Evolutionary conservation across 1,284 basidiomycete species (phyloP).

Genomic region (Takashimella koratensis): DNA sequence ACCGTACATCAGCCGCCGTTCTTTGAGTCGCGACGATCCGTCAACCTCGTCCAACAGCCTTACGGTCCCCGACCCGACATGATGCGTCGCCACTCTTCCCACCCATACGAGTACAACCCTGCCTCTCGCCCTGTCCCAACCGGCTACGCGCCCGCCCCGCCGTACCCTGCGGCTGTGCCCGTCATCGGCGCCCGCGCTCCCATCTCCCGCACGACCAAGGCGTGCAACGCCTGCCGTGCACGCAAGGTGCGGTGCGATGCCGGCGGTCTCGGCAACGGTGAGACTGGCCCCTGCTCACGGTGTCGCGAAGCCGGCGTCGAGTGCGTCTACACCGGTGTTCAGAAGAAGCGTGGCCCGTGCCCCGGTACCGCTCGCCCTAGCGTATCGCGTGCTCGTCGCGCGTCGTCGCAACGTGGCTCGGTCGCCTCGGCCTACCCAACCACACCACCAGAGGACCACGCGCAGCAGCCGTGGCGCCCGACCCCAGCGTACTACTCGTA

Average conservation of each 20-base stretch:
- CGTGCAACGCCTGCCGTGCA: conserved; percentile 44
- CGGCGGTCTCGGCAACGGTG: conserved; percentile 28
- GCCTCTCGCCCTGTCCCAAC: conserved; percentile 6
- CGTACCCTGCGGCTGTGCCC: conserved; percentile 3
- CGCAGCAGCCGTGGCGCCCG: background rate
- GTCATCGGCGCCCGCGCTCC: conserved; percentile 32
- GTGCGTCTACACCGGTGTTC: conserved; percentile 41
- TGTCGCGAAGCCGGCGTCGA: conserved; percentile 38
- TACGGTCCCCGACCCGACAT: conserved; percentile 14
- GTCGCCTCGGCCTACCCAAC: conserved; percentile 13
- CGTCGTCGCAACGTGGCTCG: conserved; percentile 17
- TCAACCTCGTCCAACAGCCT: background rate
- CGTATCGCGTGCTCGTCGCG: background rate
- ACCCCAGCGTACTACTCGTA: background rate
- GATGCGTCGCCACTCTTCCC: conserved; percentile 23
- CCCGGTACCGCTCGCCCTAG: conserved; percentile 21
- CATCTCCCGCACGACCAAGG: conserved; percentile 44
- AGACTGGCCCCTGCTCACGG: conserved; percentile 31
- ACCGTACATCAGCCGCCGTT: background rate
- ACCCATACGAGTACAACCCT: conserved; percentile 22
- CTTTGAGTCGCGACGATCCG: background rate
- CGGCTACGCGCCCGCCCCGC: conserved; percentile 10
- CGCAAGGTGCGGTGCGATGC: conserved; percentile 46
- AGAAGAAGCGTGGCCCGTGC: conserved; percentile 46
- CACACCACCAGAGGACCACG: conserved; percentile 20